Percentiles rank a stretch among this genome's conserved stretches.
These are phyloP conservation scores for Plasmodium berghei DNA, from an alignment of 169 alveolate species.

Conservation along the genomic window DNA sequence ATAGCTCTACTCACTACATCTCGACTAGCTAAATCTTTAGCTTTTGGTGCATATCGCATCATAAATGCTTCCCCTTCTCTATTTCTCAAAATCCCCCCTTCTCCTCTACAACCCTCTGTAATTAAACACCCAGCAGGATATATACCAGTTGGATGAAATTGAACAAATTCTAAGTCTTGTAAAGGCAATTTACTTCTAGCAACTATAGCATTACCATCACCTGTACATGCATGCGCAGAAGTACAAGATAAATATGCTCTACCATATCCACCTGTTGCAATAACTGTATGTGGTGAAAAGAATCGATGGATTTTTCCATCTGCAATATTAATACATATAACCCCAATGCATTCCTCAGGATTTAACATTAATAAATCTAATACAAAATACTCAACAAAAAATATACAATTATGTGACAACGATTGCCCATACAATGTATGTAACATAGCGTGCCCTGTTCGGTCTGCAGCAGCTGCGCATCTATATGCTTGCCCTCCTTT, in stretches of 20 bases:
- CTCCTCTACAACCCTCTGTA: conserved; percentile 99
- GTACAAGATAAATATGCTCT: conserved; percentile 98
- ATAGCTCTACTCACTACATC: conserved; percentile 98
- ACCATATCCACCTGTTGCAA: conserved; percentile 99
- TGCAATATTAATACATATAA: conserved; percentile 94
- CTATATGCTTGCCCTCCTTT: conserved; percentile 99
- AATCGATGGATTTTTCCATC: conserved; percentile 97
- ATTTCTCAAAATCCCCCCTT: conserved; percentile 98
- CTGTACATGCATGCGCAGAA: conserved; percentile 99
- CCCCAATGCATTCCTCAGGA: conserved; percentile 93
- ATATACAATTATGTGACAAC: conserved; percentile 93
- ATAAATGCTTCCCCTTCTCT: conserved; percentile 96
- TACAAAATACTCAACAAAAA: conserved; percentile 97
- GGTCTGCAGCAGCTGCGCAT: conserved; percentile 99
- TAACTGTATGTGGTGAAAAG: conserved; percentile 94
- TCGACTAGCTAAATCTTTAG: conserved; percentile 97
- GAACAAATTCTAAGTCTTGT: conserved; percentile 98
- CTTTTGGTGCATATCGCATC: conserved; percentile 96
- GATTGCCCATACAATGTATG: conserved; percentile 97
- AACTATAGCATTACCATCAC: conserved; percentile 95
- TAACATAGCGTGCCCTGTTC: conserved; percentile 99
- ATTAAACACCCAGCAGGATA: conserved; percentile 97
- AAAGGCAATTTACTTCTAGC: conserved; percentile 96
- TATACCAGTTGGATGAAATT: conserved; percentile 99
- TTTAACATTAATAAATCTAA: conserved; percentile 94